phyloP scores from a whole-genome alignment of 116 monocot genomes.

The Iris pallida region DNA sequence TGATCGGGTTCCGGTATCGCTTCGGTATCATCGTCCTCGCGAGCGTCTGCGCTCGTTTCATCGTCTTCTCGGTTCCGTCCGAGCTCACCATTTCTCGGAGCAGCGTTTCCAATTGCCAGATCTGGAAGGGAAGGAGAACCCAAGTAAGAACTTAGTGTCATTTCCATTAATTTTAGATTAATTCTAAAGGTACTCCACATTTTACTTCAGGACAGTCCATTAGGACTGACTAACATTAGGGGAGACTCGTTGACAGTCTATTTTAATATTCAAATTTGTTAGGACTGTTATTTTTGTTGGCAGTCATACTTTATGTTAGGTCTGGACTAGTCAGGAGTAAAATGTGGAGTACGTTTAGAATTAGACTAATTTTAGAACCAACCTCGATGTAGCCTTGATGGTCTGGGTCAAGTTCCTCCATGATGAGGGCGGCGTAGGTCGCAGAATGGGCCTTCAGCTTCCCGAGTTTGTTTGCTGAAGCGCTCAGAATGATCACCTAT shows the following conservation, averaged over 20 bases:
- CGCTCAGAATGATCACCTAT: conserved; percentile 88
- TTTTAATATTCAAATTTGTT: too few species aligned
- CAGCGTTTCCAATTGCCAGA: conserved; percentile 83
- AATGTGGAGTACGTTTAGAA: too few species aligned
- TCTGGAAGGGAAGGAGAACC: conserved; percentile 29
- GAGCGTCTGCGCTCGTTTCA: conserved; percentile 38
- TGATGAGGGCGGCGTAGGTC: conserved; percentile 78
- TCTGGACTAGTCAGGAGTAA: too few species aligned
- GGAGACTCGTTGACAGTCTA: too few species aligned
- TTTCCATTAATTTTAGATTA: too few species aligned
- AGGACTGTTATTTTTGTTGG: too few species aligned
- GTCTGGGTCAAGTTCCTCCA: conserved; percentile 92
- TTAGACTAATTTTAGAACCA: too few species aligned
- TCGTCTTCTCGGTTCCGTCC: conserved; percentile 30
- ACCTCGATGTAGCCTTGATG: conserved; percentile 87
- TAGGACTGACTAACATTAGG: too few species aligned
- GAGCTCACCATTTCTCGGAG: conserved; percentile 63
- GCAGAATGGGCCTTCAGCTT: conserved; percentile 68
- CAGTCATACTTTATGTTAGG: neutral
- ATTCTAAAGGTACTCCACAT: too few species aligned
- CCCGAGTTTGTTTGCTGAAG: conserved; percentile 82
- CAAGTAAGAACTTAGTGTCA: conserved; percentile 3
- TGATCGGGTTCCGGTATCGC: conserved; percentile 52
- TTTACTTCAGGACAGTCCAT: too few species aligned
- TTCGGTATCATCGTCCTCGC: conserved; percentile 70